These are phyloP conservation scores for Blastocrithidia nonstop DNA, from an alignment of 208 protist species.

Conservation along the genomic window DNA sequence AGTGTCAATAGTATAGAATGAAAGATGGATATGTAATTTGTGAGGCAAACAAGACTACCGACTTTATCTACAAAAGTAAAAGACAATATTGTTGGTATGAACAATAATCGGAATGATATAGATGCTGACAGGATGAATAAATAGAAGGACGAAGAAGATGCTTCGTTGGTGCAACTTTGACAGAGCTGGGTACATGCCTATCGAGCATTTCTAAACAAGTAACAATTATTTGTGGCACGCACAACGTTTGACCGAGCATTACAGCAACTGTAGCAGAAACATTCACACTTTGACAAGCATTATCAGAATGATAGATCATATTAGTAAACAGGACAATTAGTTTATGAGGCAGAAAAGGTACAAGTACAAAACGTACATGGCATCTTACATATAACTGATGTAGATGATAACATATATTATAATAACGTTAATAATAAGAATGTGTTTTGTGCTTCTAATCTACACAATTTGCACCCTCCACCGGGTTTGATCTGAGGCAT, in stretches of 20 bases:
- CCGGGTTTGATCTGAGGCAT: no score
- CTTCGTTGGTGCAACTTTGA: constrained; percentile 22
- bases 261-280: constrained; percentile 12
- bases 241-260: constrained; percentile 66
- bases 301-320: no score
- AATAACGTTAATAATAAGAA: constrained; percentile 1
- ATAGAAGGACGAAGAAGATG: constrained; percentile 1
- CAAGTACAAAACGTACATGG: no score
- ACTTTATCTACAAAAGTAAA: constrained; percentile 4
- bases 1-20: no score
- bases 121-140: neutral
- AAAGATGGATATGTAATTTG: no score
- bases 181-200: constrained; percentile 62
- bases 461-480: no score
- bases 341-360: no score
- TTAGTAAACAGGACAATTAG: no score
- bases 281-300: neutral
- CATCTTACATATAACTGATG: no score
- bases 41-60: no score
- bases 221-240: constrained; percentile 59
- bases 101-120: neutral
- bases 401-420: no score
- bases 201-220: constrained; percentile 50
- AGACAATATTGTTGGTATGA: constrained; percentile 1
- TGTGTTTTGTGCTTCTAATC: no score